Conservation (phyloP, 208 protist species). For the Leishmania gerbilli region DNA sequence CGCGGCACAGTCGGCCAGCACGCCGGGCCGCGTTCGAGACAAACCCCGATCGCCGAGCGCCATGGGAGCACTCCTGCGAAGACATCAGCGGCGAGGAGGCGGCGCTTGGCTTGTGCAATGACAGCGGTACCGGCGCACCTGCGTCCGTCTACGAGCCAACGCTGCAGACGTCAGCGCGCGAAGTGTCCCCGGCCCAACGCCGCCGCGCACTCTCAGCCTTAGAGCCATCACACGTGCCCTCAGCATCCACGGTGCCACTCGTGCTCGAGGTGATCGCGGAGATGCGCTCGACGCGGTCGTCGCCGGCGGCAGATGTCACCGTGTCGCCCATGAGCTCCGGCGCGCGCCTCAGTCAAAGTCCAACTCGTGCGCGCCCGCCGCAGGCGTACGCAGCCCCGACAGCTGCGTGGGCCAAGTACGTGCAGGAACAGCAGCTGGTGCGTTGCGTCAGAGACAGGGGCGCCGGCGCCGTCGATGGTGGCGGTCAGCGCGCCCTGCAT, state of each 20-base stretch:
- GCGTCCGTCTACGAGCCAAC: neutral
- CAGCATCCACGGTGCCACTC: neutral
- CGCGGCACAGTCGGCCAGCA: conserved; percentile 5
- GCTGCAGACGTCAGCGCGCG: conserved; percentile 9
- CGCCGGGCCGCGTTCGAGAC: neutral
- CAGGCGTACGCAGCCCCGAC: conserved; percentile 9
- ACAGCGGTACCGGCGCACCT: neutral
- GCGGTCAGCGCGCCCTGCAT: neutral
- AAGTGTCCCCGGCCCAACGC: neutral
- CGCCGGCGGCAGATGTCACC: conserved; percentile 14
- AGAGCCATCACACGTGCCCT: neutral
- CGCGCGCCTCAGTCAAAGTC: neutral
- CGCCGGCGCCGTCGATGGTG: neutral
- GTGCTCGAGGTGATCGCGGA: conserved; percentile 21
- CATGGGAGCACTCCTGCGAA: neutral
- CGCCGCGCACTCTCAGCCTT: neutral
- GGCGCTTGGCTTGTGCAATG: no score
- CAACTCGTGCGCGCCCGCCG: neutral
- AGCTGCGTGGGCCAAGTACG: conserved; percentile 10
- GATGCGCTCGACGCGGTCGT: neutral
- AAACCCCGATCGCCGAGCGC: no score
- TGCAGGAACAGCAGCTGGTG: conserved; percentile 9
- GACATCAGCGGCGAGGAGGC: neutral
- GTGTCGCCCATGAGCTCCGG: conserved; percentile 21
- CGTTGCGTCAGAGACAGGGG: neutral